phyloP scores from a whole-genome alignment of 371 early-diverging fungal species.

The Mucor lusitanicus region DNA sequence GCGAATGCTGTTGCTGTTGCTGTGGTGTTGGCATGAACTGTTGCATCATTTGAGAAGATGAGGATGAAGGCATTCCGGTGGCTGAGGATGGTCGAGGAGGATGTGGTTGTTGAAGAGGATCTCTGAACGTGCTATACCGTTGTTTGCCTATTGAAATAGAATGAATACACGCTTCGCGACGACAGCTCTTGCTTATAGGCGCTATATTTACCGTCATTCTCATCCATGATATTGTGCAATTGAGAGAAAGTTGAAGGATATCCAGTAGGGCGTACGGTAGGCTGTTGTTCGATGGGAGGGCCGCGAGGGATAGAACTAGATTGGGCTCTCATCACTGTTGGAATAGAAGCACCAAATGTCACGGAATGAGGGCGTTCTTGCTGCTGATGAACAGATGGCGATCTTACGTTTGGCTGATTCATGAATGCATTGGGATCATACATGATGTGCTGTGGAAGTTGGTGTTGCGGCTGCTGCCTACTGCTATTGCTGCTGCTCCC shows the following conservation, averaged over 20 bases:
- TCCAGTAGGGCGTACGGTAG: not conserved
- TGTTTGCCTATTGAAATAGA: slow-evolving; percentile 3
- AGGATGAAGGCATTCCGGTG: not conserved
- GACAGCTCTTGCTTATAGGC: not conserved
- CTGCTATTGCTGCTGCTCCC: slow-evolving; percentile 20
- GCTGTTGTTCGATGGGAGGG: not conserved
- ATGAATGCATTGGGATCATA: slow-evolving; percentile 4
- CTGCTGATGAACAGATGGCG: not conserved
- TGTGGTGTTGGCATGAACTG: not conserved
- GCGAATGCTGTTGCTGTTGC: not conserved
- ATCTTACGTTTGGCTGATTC: slow-evolving; percentile 1
- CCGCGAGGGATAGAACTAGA: slow-evolving; percentile 3
- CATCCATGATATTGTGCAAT: slow-evolving; percentile 14
- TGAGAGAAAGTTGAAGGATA: slow-evolving; percentile 7
- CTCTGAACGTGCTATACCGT: slow-evolving; percentile 6
- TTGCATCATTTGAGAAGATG: slow-evolving; percentile 7
- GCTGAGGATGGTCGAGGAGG: slow-evolving; percentile 4
- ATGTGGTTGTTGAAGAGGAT: slow-evolving; percentile 9
- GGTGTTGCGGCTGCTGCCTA: slow-evolving; percentile 7
- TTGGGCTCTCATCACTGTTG: not conserved
- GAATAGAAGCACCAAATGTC: slow-evolving; percentile 17
- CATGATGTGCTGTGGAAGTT: not conserved
- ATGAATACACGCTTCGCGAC: not conserved
- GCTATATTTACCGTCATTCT: not conserved
- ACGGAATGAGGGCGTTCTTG: slow-evolving; percentile 21